Evolutionary conservation across 495 filamentous ascomycete species (phyloP).

Genomic region (Podospora fimiseda): DNA sequence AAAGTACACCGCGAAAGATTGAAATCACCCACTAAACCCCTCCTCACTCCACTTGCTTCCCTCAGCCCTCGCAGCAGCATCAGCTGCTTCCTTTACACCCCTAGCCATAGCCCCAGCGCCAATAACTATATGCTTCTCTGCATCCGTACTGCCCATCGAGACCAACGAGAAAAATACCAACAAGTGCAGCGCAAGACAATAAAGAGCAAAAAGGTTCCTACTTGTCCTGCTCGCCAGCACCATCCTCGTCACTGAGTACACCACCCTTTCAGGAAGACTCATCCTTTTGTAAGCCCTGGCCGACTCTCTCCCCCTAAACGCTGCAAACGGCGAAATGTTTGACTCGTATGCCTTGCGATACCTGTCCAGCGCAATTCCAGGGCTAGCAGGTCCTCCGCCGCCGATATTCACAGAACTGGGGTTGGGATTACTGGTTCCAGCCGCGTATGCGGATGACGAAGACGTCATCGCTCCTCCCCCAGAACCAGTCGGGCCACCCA

Average conservation of each 20-base stretch:
- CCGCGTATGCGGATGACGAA: constrained; percentile 65
- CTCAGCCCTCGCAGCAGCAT: constrained; percentile 14
- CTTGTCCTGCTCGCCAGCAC: constrained; percentile 86
- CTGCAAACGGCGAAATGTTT: constrained; percentile 90
- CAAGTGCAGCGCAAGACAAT: constrained; percentile 83
- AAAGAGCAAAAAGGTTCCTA: constrained; percentile 90
- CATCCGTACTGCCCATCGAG: constrained; percentile 59
- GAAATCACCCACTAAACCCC: constrained; percentile 26
- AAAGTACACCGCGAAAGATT: too few relatives aligned
- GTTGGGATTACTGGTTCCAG: constrained; percentile 66
- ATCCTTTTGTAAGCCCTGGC: constrained; percentile 91
- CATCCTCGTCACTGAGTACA: constrained; percentile 86
- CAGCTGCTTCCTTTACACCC: constrained; percentile 15
- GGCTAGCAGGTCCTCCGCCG: constrained; percentile 31
- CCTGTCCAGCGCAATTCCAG: constrained; percentile 68
- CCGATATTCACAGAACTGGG: constrained; percentile 58
- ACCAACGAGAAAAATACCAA: constrained; percentile 82
- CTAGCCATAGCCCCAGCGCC: constrained; percentile 19
- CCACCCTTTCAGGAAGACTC: constrained; percentile 80
- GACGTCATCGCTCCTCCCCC: constrained; percentile 51
- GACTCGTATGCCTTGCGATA: constrained; percentile 93
- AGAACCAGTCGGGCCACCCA: constrained; percentile 55
- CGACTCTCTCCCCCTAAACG: constrained; percentile 86
- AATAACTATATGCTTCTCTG: constrained; percentile 26
- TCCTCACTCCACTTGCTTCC: constrained; percentile 32